Evolutionary conservation across 768 basidiomycete species (phyloP), one percentile per base, ranked within the genome.

Genomic region (Hygrocybe punicea): DNA sequence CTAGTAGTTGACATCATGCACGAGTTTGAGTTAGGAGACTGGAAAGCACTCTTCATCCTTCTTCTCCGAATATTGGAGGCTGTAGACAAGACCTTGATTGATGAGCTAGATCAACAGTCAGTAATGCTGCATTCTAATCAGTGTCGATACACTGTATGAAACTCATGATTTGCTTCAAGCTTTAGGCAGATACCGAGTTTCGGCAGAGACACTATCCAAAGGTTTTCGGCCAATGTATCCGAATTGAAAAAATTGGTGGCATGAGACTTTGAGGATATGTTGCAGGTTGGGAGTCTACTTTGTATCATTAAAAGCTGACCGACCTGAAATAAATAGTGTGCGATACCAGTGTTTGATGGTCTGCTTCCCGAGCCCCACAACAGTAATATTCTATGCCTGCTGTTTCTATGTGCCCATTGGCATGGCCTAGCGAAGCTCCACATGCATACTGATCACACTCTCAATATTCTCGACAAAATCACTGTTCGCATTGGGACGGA

Each of bases 201-300:
- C 52, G 59, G 59, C 0, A 33, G 44, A 8, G 60, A 50, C 5
- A 46, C 62, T 0, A 73, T 73, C 2, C 55, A 61, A 0, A 19
- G 53, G 5, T 71, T 73, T 46, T 49, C 59, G 8, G 21, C 39
- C 1, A 67, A 67, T 40, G 52, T 69, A 1, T 57, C 63, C 0
- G 60, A 70, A 10, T 48, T 66, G 48, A 57, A 60, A 42, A 57
- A 67, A 3, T 44, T 61, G 1, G 59, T 61, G 4, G 71, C 65
- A 6, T 48, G 61, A 0, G 62, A 72, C 40, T 72, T 64, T 21
- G 66, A 71, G 34, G 68, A 73, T 9, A 44, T 71, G 2, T 54
- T 73, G 0, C 70, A 73, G 62, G 72, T 59, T 6, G n/a, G 42
- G 10, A 10, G 3, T 42, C 19, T 21, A 25, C 4, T 17, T 29